Evolutionary conservation across 106 monocot genomes (phyloP), one percentile per base, ranked within the genome.

Genomic region (Dendrobium catenatum): DNA sequence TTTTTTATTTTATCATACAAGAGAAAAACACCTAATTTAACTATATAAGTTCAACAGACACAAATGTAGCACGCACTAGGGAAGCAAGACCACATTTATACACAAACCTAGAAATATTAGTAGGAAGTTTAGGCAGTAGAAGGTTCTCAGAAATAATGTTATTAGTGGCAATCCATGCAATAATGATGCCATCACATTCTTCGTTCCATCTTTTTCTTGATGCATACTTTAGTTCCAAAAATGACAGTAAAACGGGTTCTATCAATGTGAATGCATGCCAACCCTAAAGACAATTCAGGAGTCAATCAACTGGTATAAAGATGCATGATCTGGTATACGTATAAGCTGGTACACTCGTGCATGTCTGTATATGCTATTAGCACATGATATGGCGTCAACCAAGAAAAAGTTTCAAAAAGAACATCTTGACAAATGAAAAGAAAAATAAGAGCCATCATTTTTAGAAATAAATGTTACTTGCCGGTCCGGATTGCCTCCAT

Each of bases 401-500:
- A 26, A 29, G 67, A 5, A 22, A 27, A 68, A 27, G 37, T 37
- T 37, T 37, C 37, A 37, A 37, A 37, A 37, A 37, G 37, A 37
- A 37, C 37, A 37, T 3, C 0, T 37, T 37, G 37, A 37, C 9
- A 3, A 70, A 43, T 74, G 6, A 43, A 74, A 49, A 48, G 49
- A 1, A 13, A 22, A 3, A 31, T 31, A 31, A 75, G 49, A 76
- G 51, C 1, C 9, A 24, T 49, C 9, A 42, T 2, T 76, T 76
- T 6, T 76, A 7, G 26, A 76, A 76, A 49, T 42, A 49, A 26
- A 48, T 42, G 13, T 51, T 47, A 76, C 46, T 76, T 85, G 95
- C 99, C 90, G 85, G 82, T 85, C 86, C 77, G 91, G 93, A 79
- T 99, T 93, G 84, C 99, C 93, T 67, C 99, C 99, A 82, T 85